Evolutionary conservation across 1,284 basidiomycete genomes (phyloP), one percentile per base, ranked within the genome.

Genomic region (Ceratobasidium theobromae): DNA sequence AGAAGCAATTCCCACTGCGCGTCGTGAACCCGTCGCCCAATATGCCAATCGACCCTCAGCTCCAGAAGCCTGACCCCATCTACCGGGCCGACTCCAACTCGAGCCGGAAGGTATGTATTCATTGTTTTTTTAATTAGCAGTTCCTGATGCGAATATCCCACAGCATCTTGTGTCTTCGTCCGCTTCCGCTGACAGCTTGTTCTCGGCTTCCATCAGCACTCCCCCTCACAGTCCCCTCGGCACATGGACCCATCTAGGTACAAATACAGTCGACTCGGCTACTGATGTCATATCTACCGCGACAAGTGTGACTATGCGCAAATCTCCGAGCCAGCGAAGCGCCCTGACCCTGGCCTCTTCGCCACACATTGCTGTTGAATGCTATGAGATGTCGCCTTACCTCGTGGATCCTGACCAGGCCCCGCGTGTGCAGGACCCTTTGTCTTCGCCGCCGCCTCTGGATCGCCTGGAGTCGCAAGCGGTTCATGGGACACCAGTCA

Each of bases 11-110:
- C 14, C 45, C 45, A 28, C 58, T 62, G 8, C 58, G 58, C 46
- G 46, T 40, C 21, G 18, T 46, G 9, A 62, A 62, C 33, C 58
- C 58, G n/a, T 45, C 57, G 3, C 58, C 54, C 14, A n/a, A 35
- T 48, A 16, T 46, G 11, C 32, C 46, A 48, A 21, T 40, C 46
- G 23, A 21, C 16, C n/a, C 46, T 14, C 58, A 51, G 21, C 32
- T 62, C 5, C 46, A 62, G 46, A 62, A 62, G n/a, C 58, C 58
- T 51, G 40, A 33, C 51, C 58, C 58, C 21, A 41, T 51, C 45
- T 62, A 62, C 30, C 58, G 46, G 16, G 45, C 27, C 35, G 33
- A 28, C 3, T 45, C 35, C 27, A 38, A 35, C 51, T 46, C 46
- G 12, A 62, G 58, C 58, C 58, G 46, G n/a, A 46, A 62, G 58